Conservation (phyloP, 768 basidiomycete species). For the Leucosporidium creatinivorum region DNA sequence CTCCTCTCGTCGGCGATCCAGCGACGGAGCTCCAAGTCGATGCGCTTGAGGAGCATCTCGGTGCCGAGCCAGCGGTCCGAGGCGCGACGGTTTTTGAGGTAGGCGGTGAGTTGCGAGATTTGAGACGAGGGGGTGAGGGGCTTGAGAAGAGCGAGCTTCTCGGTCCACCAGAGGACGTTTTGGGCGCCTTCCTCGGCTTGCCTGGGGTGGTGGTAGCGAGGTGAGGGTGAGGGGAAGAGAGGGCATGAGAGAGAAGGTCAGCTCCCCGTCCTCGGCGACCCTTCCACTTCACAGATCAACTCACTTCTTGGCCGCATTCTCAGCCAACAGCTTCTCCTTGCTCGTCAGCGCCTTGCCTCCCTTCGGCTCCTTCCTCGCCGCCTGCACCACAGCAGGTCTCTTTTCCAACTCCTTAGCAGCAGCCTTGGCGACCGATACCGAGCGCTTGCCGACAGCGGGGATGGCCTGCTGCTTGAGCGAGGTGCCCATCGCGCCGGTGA, state of each 20-base stretch:
- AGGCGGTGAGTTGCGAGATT: slow-evolving; percentile 41
- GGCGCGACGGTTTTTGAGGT: slow-evolving; percentile 49
- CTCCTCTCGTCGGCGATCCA: slow-evolving; percentile 52
- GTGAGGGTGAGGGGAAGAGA: no score
- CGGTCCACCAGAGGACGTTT: slow-evolving; percentile 50
- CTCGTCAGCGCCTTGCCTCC: slow-evolving; percentile 41
- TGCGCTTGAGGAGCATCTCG: slow-evolving; percentile 51
- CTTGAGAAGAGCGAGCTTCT: slow-evolving; percentile 47
- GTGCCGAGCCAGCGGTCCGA: slow-evolving; percentile 47
- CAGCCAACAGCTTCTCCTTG: slow-evolving; percentile 39
- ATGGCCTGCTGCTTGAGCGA: slow-evolving; percentile 54
- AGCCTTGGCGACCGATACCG: background rate
- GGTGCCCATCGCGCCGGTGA: slow-evolving; percentile 58
- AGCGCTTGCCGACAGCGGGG: slow-evolving; percentile 42
- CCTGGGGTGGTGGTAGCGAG: background rate
- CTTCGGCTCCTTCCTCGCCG: slow-evolving; percentile 14
- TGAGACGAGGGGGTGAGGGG: slow-evolving; percentile 41
- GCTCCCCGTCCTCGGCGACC: no score
- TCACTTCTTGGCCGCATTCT: slow-evolving; percentile 31
- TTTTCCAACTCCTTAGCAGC: slow-evolving; percentile 13
- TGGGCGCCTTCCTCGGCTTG: slow-evolving; percentile 24
- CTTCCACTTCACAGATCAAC: background rate
- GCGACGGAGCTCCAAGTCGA: slow-evolving; percentile 50
- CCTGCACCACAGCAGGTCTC: background rate
- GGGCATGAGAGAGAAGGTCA: no score